Evolutionary conservation across 2,329 filamentous ascomycete species (phyloP), one percentile per base, ranked within the genome.

Genomic region (Ascocoryne sarcoides): DNA sequence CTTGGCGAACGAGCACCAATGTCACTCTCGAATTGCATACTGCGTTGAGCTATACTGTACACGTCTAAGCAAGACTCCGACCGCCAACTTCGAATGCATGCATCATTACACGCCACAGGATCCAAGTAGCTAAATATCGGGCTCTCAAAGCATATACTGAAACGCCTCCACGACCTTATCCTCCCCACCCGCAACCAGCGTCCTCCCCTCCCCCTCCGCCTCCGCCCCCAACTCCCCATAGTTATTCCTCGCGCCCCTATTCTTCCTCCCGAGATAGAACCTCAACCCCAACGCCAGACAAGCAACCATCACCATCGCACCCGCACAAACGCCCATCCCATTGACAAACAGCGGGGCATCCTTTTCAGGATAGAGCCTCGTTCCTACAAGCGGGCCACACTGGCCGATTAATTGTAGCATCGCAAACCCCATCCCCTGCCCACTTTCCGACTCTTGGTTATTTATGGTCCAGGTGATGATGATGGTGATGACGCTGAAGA

Each of bases 401-500:
- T 61, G 59, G 0, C 59, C 89, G 10, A 95, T 71, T 26, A 87
- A 55, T 60, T 95, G 89, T 56, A 95, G 61, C 21, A 95, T 69
- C 1, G 83, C 85, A 54, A 94, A 84, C 1, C 82, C 85, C 1
- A 77, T 77, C 0, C 85, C 85, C 50, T 84, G 82, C 5, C 77
- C 75, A 37, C 74, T 75, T 46, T 80, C 76, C 10, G 69, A 77
- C 39, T 73, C 65, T 57, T 92, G 84, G 60, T 94, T 95, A 58
- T 94, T 93, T 56, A 95, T 75, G 26, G 76, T 85, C 88, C 88
- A 95, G 2, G 85, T 82, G 42, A 95, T 84, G 50, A 89, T 82
- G 21, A 94, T 71, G 0, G 86, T 87, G 42, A 94, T 83, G 15
- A 86, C 82, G 44, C 75, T 79, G 67, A 94, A 90, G 63, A 94